phyloP scores from a whole-genome alignment of 192 early-diverging fungal genomes.

The Backusella circina region DNA sequence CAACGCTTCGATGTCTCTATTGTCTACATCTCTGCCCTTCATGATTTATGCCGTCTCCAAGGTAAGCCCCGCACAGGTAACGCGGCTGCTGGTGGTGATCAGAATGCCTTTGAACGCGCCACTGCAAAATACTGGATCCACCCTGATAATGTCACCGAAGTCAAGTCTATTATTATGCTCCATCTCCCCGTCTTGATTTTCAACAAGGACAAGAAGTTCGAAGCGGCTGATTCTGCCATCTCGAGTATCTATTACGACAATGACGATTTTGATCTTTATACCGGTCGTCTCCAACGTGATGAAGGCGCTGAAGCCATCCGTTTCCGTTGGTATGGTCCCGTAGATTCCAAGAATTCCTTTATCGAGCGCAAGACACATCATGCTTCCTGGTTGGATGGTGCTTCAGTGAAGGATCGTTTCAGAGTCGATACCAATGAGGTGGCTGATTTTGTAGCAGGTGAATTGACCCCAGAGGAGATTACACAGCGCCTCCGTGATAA shows the following conservation, averaged over 20 bases:
- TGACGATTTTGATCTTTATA: constrained; percentile 33
- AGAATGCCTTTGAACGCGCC: constrained; percentile 70
- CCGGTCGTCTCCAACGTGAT: constrained; percentile 34
- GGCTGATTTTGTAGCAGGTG: constrained; percentile 12
- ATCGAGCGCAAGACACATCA: constrained; percentile 38
- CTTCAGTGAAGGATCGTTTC: constrained; percentile 35
- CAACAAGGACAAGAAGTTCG: constrained; percentile 44
- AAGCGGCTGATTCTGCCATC: constrained; percentile 30
- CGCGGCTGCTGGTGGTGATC: constrained; percentile 34
- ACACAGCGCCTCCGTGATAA: constrained; percentile 56
- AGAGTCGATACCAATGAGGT: constrained; percentile 26
- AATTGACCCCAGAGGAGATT: constrained; percentile 47
- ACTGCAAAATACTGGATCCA: constrained; percentile 57
- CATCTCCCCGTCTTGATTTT: constrained; percentile 45
- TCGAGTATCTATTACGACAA: constrained; percentile 39
- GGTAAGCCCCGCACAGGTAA: constrained; percentile 33
- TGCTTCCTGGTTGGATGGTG: constrained; percentile 32
- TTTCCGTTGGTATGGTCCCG: constrained; percentile 35
- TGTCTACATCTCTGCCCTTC: constrained; percentile 78
- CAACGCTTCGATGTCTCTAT: constrained; percentile 89
- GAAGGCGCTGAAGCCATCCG: constrained; percentile 38
- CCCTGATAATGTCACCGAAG: constrained; percentile 37
- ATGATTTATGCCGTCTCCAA: constrained; percentile 62
- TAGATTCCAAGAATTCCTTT: constrained; percentile 23
- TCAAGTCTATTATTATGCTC: constrained; percentile 39